Base-by-base conservation (phyloP, 176 grass and related monocot genomes). In the Carex cristatella region DNA sequence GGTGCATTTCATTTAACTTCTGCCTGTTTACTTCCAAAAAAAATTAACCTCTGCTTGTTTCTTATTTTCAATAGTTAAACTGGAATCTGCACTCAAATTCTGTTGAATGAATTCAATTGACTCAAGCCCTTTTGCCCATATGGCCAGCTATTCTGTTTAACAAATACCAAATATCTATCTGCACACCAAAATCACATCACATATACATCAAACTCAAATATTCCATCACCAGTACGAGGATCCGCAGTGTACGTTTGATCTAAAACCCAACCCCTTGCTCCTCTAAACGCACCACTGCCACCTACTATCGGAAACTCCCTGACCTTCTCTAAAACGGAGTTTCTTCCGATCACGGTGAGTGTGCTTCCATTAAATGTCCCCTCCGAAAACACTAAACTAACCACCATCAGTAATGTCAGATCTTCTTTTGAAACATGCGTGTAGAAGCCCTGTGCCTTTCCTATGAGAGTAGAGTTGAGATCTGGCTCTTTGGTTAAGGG, bases 171-270 rank as follows among this genome's bases (percentile, higher is more conserved):
- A 72, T 72, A 72, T 23, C 69, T 8, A 46, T 69, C 65, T 15
- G 65, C 65, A 69, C 65, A 69, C 40, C 51, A 18, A 74, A 48
- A 79, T 79, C 46, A 80, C 55, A 38, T 60, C 23, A 84, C 19
- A 58, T 61, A 74, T 40, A 85, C 83, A 75, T 85, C 49, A 76
- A 77, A 85, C 32, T 85, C 83, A 48, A 85, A 85, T 42, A 85
- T 32, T 4, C 83, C 83, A 76, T 85, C 68, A 61, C 83, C 68
- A 31, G 83, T 85, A 59, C 55, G 28, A 5, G 53, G 83, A 61
- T 85, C 83, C 10, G 53, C 32, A 46, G 68, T 44, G 54, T 85
- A 77, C 2, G 83, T 85, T 76, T 75, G 65, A 33, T 85, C 68
- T 57, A 62, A 60, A 16, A 85, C 69, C 69, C 83, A 85, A 27